Conservation (phyloP, 768 basidiomycete species). For the Leccinum boreale region DNA sequence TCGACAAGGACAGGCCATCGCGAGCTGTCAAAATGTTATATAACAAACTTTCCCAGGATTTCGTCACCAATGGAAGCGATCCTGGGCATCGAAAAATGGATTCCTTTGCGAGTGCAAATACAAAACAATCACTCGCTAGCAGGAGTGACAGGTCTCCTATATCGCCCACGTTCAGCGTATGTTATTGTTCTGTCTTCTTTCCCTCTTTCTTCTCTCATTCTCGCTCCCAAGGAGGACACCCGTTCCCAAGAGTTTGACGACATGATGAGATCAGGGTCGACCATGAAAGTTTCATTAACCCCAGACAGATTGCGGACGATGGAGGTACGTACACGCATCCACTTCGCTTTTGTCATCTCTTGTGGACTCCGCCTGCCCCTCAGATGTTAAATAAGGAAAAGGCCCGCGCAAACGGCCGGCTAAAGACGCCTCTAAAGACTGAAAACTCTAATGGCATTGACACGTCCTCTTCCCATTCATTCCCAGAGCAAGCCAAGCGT, state of each 20-base stretch:
- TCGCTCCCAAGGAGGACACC: conserved; percentile 45
- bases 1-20: conserved; percentile 51
- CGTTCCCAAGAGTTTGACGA: conserved; percentile 86
- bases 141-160: conserved; percentile 33
- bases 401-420: conserved; percentile 35
- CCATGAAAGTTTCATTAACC: conserved; percentile 94
- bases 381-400: conserved; percentile 78
- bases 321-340: conserved; percentile 62
- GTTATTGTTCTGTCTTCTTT: conserved; percentile 11
- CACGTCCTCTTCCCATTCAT: conserved; percentile 9
- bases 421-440: conserved; percentile 18
- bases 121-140: conserved; percentile 36
- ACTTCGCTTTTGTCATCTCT: conserved; percentile 15
- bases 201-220: neutral
- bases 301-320: conserved; percentile 91
- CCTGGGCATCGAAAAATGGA: conserved; percentile 54
- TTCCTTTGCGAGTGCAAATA: conserved; percentile 50
- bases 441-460: conserved; percentile 25
- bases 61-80: conserved; percentile 37
- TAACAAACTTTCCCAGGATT: conserved; percentile 40
- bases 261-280: conserved; percentile 83
- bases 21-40: conserved; percentile 59
- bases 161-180: conserved; percentile 34
- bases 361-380: conserved; percentile 3
- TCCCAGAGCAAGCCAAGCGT: conserved; percentile 25